A percentile compares a stretch with the other conserved stretches of the same genome.
These are phyloP conservation scores for Canariomyces notabilis DNA, from an alignment of 2,329 filamentous ascomycete genomes.

Conservation along the genomic window DNA sequence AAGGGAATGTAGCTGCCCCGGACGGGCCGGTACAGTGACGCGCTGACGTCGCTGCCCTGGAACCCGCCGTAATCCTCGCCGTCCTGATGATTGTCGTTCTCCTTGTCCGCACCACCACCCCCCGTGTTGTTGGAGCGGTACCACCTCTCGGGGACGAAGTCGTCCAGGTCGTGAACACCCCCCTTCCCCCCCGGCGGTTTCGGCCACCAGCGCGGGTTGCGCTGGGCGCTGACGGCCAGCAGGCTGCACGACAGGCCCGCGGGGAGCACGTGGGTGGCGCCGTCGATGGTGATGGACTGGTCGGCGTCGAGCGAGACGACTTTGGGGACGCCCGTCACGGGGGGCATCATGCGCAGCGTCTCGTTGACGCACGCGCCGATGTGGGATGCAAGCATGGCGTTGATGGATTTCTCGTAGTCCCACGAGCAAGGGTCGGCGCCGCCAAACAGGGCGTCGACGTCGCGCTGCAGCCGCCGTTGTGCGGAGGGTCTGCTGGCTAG, in stretches of 20 bases:
- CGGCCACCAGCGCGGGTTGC: constrained; percentile 71
- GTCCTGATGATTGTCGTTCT: constrained; percentile 31
- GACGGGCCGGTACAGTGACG: constrained; percentile 55
- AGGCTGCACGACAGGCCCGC: constrained; percentile 52
- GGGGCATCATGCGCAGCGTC: constrained; percentile 66
- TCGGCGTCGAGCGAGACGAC: constrained; percentile 42
- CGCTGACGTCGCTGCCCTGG: constrained; percentile 55
- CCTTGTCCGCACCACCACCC: constrained; percentile 10
- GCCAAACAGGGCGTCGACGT: constrained; percentile 62
- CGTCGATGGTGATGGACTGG: constrained; percentile 56
- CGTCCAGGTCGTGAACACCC: constrained; percentile 59
- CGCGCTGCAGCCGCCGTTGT: constrained; percentile 62
- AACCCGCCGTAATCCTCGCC: constrained; percentile 54
- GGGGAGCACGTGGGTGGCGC: constrained; percentile 54
- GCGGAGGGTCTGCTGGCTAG: constrained; percentile 60
- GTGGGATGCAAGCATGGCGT: constrained; percentile 62
- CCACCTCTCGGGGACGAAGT: constrained; percentile 72
- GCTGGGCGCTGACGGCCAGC: constrained; percentile 51
- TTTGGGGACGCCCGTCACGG: constrained; percentile 70
- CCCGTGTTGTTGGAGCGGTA: constrained; percentile 36
- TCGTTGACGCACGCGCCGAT: constrained; percentile 74
- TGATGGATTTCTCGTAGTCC: constrained; percentile 66
- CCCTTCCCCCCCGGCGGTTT: constrained; percentile 38
- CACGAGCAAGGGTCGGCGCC: constrained; percentile 55
- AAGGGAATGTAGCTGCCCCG: constrained; percentile 56